Evolutionary conservation across 2,329 filamentous ascomycete species (phyloP).

Genomic region (Shiraia sp.): DNA sequence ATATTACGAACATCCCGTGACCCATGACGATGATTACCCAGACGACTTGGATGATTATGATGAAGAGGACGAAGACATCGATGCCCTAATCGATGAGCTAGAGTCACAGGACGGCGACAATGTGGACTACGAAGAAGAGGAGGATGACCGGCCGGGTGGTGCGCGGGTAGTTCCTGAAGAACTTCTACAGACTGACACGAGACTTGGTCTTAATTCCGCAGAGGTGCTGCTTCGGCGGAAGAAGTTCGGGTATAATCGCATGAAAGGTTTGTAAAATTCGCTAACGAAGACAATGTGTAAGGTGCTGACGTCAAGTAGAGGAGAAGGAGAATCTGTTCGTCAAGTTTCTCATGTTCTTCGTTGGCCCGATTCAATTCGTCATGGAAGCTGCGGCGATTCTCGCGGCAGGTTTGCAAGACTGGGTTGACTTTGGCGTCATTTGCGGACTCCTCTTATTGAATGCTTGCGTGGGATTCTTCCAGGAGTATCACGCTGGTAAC

Average conservation of each 20-base stretch:
- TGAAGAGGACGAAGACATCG: conserved; percentile 81
- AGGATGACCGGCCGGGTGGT: conserved; percentile 54
- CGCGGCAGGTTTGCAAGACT: conserved; percentile 81
- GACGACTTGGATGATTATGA: conserved; percentile 49
- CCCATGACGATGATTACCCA: conserved; percentile 1
- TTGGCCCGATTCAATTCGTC: conserved; percentile 90
- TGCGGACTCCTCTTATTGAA: conserved; percentile 82
- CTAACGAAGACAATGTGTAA: too few relatives aligned
- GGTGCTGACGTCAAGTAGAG: conserved; percentile 52
- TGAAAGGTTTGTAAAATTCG: conserved; percentile 59
- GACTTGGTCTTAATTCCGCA: conserved; percentile 69
- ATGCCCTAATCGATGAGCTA: conserved; percentile 84
- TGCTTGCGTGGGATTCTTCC: conserved; percentile 81
- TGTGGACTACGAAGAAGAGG: conserved; percentile 66
- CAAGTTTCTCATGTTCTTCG: conserved; percentile 81
- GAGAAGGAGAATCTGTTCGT: conserved; percentile 83
- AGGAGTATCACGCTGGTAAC: conserved; percentile 87
- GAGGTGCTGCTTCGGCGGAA: conserved; percentile 68
- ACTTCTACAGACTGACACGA: conserved; percentile 75
- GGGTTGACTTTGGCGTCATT: conserved; percentile 94
- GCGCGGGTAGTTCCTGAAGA: conserved; percentile 71
- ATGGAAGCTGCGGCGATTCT: conserved; percentile 85
- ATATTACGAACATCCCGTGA: conserved; percentile 1
- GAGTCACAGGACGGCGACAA: conserved; percentile 77
- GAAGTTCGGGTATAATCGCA: conserved; percentile 83